Evolutionary conservation across 2,329 filamentous ascomycete species (phyloP).

Genomic region (Cladorrhinum sp.): DNA sequence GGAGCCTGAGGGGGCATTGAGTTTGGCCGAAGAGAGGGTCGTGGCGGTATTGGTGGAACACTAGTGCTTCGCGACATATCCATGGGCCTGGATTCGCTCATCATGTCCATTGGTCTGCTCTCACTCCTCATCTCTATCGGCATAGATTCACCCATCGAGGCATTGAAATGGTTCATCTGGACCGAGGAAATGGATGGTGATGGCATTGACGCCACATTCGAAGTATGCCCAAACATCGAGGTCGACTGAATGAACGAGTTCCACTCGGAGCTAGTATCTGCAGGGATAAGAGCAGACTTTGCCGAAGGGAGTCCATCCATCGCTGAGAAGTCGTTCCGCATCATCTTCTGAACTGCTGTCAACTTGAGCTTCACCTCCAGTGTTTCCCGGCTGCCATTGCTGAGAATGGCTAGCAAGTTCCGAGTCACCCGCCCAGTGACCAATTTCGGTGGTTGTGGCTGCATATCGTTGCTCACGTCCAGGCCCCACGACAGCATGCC

Average conservation of each 20-base stretch:
- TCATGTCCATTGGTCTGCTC: constrained; percentile 16
- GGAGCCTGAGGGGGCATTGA: constrained; percentile 7
- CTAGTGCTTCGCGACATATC: constrained; percentile 18
- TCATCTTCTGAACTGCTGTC: constrained; percentile 66
- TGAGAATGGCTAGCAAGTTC: constrained; percentile 80
- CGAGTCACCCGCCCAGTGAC: constrained; percentile 89
- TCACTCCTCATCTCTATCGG: constrained; percentile 8
- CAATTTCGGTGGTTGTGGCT: constrained; percentile 48
- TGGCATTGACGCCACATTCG: constrained; percentile 31
- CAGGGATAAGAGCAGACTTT: constrained; percentile 42
- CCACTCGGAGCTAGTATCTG: constrained; percentile 68
- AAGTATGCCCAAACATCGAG: constrained; percentile 46
- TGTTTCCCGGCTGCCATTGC: constrained; percentile 78
- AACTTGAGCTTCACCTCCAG: constrained; percentile 90
- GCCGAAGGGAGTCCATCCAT: constrained; percentile 24
- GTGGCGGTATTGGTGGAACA: constrained; percentile 17
- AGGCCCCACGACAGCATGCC: constrained; percentile 89
- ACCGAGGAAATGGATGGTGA: constrained; percentile 35
- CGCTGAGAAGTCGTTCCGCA: constrained; percentile 29
- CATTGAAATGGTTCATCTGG: constrained; percentile 19
- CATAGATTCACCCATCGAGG: constrained; percentile 14
- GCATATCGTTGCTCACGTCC: constrained; percentile 55
- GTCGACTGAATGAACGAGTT: constrained; percentile 72
- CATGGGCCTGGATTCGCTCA: constrained; percentile 16
- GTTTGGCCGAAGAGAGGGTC: constrained; percentile 17